Conservation (phyloP, 768 basidiomycete species). For the Mycena maculata region DNA sequence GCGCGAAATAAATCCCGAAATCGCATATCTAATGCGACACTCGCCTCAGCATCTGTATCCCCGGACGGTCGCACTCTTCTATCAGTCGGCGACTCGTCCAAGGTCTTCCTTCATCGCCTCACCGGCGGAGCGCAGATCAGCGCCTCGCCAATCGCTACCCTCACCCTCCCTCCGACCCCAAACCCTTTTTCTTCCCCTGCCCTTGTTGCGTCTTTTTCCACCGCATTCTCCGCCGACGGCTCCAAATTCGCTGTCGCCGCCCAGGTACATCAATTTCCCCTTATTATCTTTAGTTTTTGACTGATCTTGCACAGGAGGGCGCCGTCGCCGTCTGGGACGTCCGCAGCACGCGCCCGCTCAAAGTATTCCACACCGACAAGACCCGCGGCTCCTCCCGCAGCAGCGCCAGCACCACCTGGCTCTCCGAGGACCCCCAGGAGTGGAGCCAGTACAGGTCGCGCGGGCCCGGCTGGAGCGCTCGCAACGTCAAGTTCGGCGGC, state of each 20-base stretch:
- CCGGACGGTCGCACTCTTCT: conserved; percentile 89
- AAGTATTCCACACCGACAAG: conserved; percentile 72
- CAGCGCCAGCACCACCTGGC: conserved; percentile 60
- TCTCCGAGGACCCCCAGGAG: conserved; percentile 75
- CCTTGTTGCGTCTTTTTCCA: conserved; percentile 81
- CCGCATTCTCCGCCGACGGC: conserved; percentile 81
- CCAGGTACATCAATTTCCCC: too few species aligned
- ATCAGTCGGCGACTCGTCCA: conserved; percentile 91
- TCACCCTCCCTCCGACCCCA: conserved; percentile 68
- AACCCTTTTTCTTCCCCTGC: conserved; percentile 52
- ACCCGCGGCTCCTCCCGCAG: conserved; percentile 49
- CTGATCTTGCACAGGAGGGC: conserved; percentile 86
- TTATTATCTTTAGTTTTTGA: too few species aligned
- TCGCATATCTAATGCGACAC: too few species aligned
- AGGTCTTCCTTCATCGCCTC: conserved; percentile 85
- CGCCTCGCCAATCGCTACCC: conserved; percentile 75
- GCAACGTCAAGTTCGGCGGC: conserved; percentile 87
- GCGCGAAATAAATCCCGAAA: not conserved
- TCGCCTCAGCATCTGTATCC: conserved; percentile 80
- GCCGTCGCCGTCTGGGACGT: conserved; percentile 87
- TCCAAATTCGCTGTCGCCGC: conserved; percentile 86
- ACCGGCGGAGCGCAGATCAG: conserved; percentile 70
- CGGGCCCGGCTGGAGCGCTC: conserved; percentile 85
- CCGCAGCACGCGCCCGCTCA: conserved; percentile 75
- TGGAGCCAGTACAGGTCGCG: conserved; percentile 67